Base-by-base conservation (phyloP, 352 stramenopile genomes). In the Pythium chondricola region DNA sequence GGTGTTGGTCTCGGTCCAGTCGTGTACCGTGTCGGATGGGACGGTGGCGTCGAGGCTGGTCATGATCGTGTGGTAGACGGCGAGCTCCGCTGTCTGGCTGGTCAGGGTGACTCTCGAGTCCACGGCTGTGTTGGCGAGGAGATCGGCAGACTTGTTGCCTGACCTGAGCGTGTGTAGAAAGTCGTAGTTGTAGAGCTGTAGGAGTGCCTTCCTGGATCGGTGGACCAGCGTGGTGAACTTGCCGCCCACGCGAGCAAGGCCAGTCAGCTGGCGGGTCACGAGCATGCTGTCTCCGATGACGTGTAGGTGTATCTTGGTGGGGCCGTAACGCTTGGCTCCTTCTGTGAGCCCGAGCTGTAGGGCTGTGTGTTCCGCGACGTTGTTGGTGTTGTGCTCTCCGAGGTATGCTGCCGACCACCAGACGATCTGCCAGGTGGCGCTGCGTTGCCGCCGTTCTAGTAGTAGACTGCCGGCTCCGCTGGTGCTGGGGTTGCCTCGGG, bases 401-500 rank as follows among this genome's bases (percentile, higher is more conserved):
- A 50, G 7, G 31, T 50, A 50, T 4, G 30, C 32, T 14, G 43
- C 43, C 11, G 43, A 13, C 43, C 43, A 50, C 43, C 43, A 50
- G 6, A 41, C 43, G 8, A 50, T n/a, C 3, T 2, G 18, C 30
- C 43, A 50, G 16, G 13, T 6, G 8, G 3, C 30, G 2, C 16
- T 20, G 3, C 10, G 18, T 6, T 3, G 2, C 4, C 2, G 7
- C 13, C 31, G 30, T 14, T 50, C 43, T 1, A 50, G 26, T 1
- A 50, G n/a, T 3, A 50, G 9, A 13, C 43, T 50, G 18, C 43
- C 43, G 2, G 43, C 20, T n/a, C 41, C 41, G 27, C 41, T 27
- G 14, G 11, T 16, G 4, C 41, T 29, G 1, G 41, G 41, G 11
- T 48, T 48, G 27, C 27, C 41, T 9, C 41, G 24, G n/a, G 41